Percentiles rank a stretch among this genome's conserved stretches.
These are phyloP conservation scores for Butyriboletus loyo DNA, from an alignment of 768 basidiomycete genomes.

Conservation along the genomic window DNA sequence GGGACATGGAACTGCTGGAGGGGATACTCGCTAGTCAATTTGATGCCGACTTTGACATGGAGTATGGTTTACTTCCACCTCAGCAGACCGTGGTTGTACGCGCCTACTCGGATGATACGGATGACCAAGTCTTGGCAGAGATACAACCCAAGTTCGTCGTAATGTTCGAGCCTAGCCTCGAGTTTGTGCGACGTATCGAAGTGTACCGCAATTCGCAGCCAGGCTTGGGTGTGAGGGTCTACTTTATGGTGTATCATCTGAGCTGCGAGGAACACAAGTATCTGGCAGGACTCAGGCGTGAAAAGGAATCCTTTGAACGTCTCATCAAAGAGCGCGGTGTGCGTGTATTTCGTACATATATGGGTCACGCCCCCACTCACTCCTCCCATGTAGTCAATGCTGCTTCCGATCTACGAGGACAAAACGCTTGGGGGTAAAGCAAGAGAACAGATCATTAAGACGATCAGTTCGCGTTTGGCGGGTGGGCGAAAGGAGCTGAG, in stretches of 20 bases:
- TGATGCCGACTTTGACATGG: conserved; percentile 62
- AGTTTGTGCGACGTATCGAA: conserved; percentile 90
- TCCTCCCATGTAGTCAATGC: conserved; percentile 64
- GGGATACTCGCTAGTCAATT: conserved; percentile 32
- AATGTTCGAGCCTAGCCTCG: conserved; percentile 93
- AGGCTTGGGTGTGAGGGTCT: conserved; percentile 80
- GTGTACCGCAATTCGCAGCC: conserved; percentile 86
- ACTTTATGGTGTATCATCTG: conserved; percentile 92
- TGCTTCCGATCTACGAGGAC: conserved; percentile 77
- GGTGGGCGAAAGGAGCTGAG: conserved; percentile 74
- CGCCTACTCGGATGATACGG: conserved; percentile 87
- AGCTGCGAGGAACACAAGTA: conserved; percentile 97
- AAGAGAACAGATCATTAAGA: conserved; percentile 66
- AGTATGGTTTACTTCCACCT: conserved; percentile 76
- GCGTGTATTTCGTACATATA: conserved; percentile 30
- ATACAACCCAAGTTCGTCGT: conserved; percentile 89
- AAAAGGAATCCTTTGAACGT: conserved; percentile 92
- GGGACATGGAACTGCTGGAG: conserved; percentile 24
- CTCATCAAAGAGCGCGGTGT: conserved; percentile 92
- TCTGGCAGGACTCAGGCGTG: conserved; percentile 79
- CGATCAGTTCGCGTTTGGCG: conserved; percentile 80
- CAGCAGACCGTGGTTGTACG: conserved; percentile 83
- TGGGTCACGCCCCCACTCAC: not conserved
- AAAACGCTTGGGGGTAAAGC: conserved; percentile 36
- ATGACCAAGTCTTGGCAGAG: conserved; percentile 85